Base-by-base conservation (phyloP, 139 green algal genomes). In the Yamagishiella unicocca region DNA sequence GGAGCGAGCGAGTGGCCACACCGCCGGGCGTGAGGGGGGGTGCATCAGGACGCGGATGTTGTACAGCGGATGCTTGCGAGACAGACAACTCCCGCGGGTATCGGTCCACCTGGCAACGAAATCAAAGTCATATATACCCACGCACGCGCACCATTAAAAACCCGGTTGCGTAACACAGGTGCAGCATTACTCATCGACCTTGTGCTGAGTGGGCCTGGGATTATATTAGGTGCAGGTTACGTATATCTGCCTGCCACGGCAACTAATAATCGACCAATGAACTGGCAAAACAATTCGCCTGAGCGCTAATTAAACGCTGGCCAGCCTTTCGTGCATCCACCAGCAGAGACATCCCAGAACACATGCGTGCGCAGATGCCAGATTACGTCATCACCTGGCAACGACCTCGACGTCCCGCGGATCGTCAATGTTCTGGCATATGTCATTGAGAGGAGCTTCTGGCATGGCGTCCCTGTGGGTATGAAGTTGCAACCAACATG, bases 321-420 rank as follows among this genome's bases (percentile, higher is more conserved):
- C 12, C 14, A 58, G 50, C 14, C 50, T 17, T 58, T 17, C 14
- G 50, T 12, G 50, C 50, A 17, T 17, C 50, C 17, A 17, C 14
- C 17, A 58, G 14, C 17, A 58, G 17, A 17, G 50, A 17, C 50
- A 17, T 12, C 14, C 50, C 50, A 58, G 17, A 58, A 17, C 12
- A 58, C 14, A 58, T 12, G 17, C 12, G 50, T 25, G 17, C 12
- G 50, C 50, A 58, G 12, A 58, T 58, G 12, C 17, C 50, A 25
- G 50, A 25, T 58, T 55, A 21, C 27, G 37, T 6, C 2, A 24
- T 37, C 58, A 85, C 29, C 58, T 53, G 14, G 68, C 50, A 3
- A 81, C 50, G 25, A 80, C 38, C 22, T 81, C 82, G 1, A 80
- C 68, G 25, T 87, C 82, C 27, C 43, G 37, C 4, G 68, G 68